These are phyloP conservation scores for Orbilia blumenaviensis DNA, from an alignment of 2,329 filamentous ascomycete species.

Conservation along the genomic window DNA sequence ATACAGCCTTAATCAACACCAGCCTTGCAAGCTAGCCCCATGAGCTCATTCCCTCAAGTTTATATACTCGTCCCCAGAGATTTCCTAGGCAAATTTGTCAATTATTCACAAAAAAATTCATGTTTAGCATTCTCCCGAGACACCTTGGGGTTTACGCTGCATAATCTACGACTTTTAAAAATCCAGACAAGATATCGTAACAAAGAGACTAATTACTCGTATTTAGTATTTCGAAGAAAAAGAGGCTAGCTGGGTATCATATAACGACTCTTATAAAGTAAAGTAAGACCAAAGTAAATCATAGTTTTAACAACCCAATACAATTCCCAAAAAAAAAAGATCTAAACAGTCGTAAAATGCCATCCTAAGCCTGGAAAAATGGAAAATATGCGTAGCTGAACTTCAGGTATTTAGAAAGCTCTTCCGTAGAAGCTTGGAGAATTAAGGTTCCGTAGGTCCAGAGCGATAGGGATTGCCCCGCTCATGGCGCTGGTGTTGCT, in stretches of 20 bases:
- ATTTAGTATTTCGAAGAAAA: constrained; percentile 17
- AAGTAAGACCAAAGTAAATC: background rate
- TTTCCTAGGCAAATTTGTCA: too few relatives aligned
- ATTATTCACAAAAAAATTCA: too few relatives aligned
- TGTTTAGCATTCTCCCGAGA: too few relatives aligned
- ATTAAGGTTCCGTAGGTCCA: constrained; percentile 43
- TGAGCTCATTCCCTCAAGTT: too few relatives aligned
- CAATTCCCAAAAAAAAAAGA: background rate
- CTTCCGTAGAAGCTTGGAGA: constrained; percentile 44
- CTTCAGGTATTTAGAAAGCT: constrained; percentile 25
- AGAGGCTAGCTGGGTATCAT: constrained; percentile 33
- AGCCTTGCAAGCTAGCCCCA: background rate
- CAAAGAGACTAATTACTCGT: background rate
- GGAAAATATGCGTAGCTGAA: background rate
- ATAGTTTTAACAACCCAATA: background rate
- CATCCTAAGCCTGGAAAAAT: background rate
- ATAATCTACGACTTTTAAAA: background rate
- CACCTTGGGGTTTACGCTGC: background rate
- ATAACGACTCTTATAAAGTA: background rate
- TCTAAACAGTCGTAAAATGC: background rate
- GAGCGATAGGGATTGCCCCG: constrained; percentile 44
- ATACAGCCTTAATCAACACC: background rate
- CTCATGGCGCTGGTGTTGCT: constrained; percentile 30
- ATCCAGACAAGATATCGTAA: too few relatives aligned
- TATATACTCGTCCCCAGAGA: too few relatives aligned